These are phyloP conservation scores for Leptographium radiaticola DNA, from an alignment of 2,329 filamentous ascomycete genomes.

Conservation along the genomic window DNA sequence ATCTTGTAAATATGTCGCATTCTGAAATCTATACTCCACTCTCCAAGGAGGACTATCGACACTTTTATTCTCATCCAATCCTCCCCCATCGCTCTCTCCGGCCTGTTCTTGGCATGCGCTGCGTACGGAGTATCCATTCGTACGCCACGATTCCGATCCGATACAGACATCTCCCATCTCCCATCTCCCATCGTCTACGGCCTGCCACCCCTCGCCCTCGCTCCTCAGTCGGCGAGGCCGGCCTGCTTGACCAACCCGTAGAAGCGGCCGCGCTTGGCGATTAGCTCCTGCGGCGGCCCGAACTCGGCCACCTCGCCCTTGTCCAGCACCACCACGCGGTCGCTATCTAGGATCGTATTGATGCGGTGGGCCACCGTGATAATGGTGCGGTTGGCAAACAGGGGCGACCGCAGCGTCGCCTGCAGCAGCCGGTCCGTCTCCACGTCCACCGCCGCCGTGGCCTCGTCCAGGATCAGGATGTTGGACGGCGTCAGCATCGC, in stretches of 20 bases:
- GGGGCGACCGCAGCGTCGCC: constrained; percentile 45
- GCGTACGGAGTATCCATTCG: no score
- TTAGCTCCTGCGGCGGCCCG: constrained; percentile 68
- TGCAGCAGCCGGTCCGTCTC: constrained; percentile 57
- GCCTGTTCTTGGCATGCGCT: no score
- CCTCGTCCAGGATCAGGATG: constrained; percentile 93
- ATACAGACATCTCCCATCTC: background rate
- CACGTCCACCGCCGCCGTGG: constrained; percentile 64
- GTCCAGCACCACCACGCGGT: constrained; percentile 88
- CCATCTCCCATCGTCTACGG: background rate
- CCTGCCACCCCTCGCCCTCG: background rate
- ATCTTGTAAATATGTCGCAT: no score
- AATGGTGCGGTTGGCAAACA: constrained; percentile 86
- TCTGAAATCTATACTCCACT: no score
- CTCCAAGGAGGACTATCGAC: no score
- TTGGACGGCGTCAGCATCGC: constrained; percentile 92
- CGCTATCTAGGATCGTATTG: constrained; percentile 84
- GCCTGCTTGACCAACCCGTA: constrained; percentile 87
- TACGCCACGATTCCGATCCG: no score
- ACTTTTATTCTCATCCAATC: no score
- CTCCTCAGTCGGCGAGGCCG: constrained; percentile 43
- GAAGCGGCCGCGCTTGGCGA: constrained; percentile 67
- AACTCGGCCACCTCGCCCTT: constrained; percentile 86
- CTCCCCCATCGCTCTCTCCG: no score
- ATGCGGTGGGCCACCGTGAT: constrained; percentile 97